These are phyloP conservation scores for Macaranga tanarius DNA, from an alignment of 441 rosid genomes.

Conservation along the genomic window DNA sequence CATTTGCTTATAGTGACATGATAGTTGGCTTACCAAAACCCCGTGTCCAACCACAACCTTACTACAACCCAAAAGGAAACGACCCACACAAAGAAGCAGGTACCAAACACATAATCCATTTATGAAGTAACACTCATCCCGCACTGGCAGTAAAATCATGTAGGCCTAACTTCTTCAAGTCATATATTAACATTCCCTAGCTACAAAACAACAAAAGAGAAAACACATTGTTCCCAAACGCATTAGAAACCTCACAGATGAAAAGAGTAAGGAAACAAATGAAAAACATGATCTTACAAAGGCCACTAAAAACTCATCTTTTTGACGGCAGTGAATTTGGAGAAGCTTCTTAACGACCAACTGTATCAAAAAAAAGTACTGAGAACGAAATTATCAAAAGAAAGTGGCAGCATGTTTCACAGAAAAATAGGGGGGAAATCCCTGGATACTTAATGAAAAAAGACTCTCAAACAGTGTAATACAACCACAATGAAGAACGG, in stretches of 20 bases:
- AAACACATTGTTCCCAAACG: not conserved
- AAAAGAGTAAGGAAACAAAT: not conserved
- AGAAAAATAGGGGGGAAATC: not conserved
- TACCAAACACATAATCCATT: not conserved
- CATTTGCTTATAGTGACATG: not conserved
- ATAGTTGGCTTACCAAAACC: not conserved
- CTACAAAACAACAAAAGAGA: conserved; percentile 1
- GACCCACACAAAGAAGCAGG: not conserved
- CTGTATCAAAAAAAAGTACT: not conserved
- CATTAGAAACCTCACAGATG: not conserved
- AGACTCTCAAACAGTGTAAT: not conserved
- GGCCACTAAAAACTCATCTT: conserved; percentile 1
- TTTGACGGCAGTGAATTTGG: not conserved
- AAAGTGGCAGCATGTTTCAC: not conserved
- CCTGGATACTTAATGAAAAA: not conserved
- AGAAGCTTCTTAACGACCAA: not conserved
- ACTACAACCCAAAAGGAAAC: not conserved
- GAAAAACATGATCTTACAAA: not conserved
- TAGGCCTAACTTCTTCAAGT: conserved; percentile 1
- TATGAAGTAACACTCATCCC: conserved; percentile 6
- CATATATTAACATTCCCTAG: not conserved
- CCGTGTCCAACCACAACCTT: not conserved
- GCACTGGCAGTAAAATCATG: not conserved
- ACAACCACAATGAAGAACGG: not conserved
- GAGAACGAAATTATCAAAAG: not conserved